Percentiles rank a stretch among this genome's conserved stretches.
Conservation (phyloP, 495 filamentous ascomycete genomes). For the Tuber melanosporum region DNA sequence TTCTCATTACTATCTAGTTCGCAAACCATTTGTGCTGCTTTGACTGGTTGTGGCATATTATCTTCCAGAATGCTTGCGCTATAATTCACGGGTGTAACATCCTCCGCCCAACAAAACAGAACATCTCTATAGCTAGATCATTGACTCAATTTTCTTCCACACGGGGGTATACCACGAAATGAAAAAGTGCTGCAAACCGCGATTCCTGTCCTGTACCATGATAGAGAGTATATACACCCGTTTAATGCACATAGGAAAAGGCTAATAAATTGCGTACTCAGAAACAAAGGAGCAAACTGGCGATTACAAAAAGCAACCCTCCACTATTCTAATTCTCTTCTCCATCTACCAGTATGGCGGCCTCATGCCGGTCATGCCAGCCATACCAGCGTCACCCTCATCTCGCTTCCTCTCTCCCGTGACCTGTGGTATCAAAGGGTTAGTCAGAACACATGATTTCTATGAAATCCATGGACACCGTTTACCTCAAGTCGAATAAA, state of each 20-base stretch:
- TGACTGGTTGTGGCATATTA: not conserved
- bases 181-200: not conserved
- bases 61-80: not conserved
- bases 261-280: not conserved
- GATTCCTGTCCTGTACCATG: not conserved
- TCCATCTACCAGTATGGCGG: slow-evolving; percentile 59
- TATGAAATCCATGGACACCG: slow-evolving; percentile 27
- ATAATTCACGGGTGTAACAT: not conserved
- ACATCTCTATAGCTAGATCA: not conserved
- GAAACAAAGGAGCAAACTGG: not conserved
- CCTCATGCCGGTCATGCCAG: slow-evolving; percentile 61
- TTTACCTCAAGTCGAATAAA: slow-evolving; percentile 81
- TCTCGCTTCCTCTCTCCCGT: slow-evolving; percentile 72
- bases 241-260: not conserved
- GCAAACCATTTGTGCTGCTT: not conserved
- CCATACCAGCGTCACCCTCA: slow-evolving; percentile 51
- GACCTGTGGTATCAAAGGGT: slow-evolving; percentile 46
- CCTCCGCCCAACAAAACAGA: not conserved
- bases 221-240: slow-evolving; percentile 3
- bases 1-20: not conserved
- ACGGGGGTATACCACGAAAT: not conserved
- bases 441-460: slow-evolving; percentile 13
- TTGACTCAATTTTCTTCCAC: not conserved
- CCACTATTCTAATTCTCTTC: slow-evolving; percentile 12
- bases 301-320: not conserved